Percentiles rank a stretch among this genome's conserved stretches.
Conservation (phyloP, 306 rosid genomes). For the Biancaea sappan region DNA sequence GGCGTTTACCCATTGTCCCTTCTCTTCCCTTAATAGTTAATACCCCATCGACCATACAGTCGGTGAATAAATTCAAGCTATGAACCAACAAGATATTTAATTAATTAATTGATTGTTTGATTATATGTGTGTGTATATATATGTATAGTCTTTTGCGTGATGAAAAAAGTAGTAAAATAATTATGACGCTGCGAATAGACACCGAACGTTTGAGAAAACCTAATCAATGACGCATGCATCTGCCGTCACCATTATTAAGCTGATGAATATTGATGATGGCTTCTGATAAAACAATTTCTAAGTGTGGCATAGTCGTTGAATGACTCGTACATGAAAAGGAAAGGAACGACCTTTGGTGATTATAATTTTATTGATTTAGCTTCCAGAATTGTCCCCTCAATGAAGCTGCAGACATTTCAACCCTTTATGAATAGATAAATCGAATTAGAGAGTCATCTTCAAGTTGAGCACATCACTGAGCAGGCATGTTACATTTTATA, state of each 20-base stretch:
- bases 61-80: too few relatives aligned
- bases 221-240: not conserved
- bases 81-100: too few relatives aligned
- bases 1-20: too few relatives aligned
- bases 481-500: too few relatives aligned
- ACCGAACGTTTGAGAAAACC: not conserved
- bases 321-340: slow-evolving; percentile 14
- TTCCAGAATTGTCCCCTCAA: slow-evolving; percentile 20
- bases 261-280: too few relatives aligned
- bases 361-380: slow-evolving; percentile 19
- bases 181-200: not conserved
- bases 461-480: too few relatives aligned
- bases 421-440: not conserved
- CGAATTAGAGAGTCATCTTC: too few relatives aligned
- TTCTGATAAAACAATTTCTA: not conserved
- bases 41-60: too few relatives aligned
- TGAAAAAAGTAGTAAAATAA: not conserved
- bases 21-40: too few relatives aligned
- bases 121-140: too few relatives aligned
- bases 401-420: slow-evolving; percentile 16
- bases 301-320: not conserved
- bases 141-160: not conserved
- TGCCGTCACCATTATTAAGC: too few relatives aligned
- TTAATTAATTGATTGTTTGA: too few relatives aligned
- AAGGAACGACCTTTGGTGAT: slow-evolving; percentile 33